phyloP scores from a whole-genome alignment of 768 basidiomycete genomes.

The Chalciporus sphaerocephalus region DNA sequence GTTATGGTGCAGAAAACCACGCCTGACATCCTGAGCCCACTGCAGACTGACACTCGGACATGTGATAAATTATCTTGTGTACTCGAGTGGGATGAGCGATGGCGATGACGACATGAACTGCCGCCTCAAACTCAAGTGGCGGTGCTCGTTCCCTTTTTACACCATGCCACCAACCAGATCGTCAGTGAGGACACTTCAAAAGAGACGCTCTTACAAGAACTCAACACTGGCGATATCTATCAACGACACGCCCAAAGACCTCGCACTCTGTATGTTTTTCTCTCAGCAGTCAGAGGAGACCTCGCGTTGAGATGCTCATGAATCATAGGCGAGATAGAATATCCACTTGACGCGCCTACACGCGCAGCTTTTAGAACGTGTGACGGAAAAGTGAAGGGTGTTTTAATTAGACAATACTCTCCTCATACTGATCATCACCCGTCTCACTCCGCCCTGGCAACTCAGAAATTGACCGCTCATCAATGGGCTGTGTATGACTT shows the following conservation, averaged over 20 bases:
- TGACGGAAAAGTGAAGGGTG: slow-evolving; percentile 28
- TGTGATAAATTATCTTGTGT: too few relatives aligned
- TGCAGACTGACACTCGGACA: too few relatives aligned
- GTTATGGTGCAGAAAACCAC: too few relatives aligned
- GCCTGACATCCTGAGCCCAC: too few relatives aligned
- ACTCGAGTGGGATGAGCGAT: too few relatives aligned
- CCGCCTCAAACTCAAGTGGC: too few relatives aligned
- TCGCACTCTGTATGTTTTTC: neutral
- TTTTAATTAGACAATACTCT: too few relatives aligned
- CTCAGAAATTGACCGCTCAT: slow-evolving; percentile 45
- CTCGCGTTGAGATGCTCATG: neutral
- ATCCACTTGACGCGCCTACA: slow-evolving; percentile 12
- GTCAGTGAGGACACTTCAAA: neutral
- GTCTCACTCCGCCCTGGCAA: too few relatives aligned
- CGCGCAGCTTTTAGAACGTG: slow-evolving; percentile 23
- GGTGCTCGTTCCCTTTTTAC: neutral
- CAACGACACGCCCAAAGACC: neutral
- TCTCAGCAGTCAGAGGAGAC: too few relatives aligned
- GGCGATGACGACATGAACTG: too few relatives aligned
- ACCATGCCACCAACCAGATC: neutral
- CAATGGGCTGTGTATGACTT: slow-evolving; percentile 64
- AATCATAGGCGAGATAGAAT: slow-evolving; percentile 8
- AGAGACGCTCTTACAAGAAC: neutral
- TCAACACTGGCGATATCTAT: neutral
- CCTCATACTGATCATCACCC: too few relatives aligned